These are phyloP conservation scores for Fraxinus dipetala DNA, from an alignment of 305 asterid genomes.

Conservation along the genomic window DNA sequence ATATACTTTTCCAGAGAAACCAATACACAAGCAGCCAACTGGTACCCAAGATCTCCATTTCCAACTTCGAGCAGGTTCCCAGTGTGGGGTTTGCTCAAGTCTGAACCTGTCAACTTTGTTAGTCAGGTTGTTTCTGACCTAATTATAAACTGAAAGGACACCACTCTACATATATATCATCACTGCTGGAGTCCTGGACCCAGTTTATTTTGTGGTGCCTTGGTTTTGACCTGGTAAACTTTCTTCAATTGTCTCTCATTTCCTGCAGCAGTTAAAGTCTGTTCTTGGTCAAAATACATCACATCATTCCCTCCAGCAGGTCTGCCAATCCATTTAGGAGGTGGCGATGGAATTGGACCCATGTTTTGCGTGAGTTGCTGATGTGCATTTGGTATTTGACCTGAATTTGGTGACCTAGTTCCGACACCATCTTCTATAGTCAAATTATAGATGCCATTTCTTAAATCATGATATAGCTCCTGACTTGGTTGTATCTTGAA, in stretches of 20 bases:
- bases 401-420: conserved; percentile 33
- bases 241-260: conserved; percentile 47
- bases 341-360: conserved; percentile 65
- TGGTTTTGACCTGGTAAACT: conserved; percentile 61
- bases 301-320: conserved; percentile 33
- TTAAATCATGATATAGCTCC: conserved; percentile 47
- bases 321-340: conserved; percentile 58
- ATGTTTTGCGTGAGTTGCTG: conserved; percentile 27
- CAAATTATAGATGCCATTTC: conserved; percentile 53
- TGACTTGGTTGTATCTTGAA: conserved; percentile 43
- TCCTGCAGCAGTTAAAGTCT: conserved; percentile 23
- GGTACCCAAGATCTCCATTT: not conserved
- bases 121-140: not conserved
- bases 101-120: not conserved
- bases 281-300: conserved; percentile 33
- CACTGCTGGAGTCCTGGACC: conserved; percentile 39
- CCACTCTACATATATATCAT: not conserved
- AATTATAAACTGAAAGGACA: not conserved
- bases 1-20: not conserved
- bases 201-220: conserved; percentile 31
- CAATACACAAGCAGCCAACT: not conserved
- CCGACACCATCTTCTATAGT: conserved; percentile 44
- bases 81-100: not conserved
- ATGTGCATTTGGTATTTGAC: conserved; percentile 17
- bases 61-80: not conserved